These are phyloP conservation scores for Hanseniaspora singularis DNA, from an alignment of 805 yeast species.

Conservation along the genomic window DNA sequence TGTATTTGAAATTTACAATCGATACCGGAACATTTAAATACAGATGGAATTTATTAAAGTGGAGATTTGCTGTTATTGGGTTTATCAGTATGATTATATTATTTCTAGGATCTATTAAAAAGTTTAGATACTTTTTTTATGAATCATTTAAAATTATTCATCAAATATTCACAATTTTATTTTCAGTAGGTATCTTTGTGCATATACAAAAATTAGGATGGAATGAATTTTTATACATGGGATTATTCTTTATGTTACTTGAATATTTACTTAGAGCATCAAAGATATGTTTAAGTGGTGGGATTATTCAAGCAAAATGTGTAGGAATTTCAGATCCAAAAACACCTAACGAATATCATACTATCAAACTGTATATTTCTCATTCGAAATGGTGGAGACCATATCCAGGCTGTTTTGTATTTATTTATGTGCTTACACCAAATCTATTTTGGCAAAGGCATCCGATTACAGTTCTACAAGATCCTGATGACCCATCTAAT, in stretches of 20 bases:
- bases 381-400: slow-evolving; percentile 34
- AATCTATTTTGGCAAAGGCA: slow-evolving; percentile 44
- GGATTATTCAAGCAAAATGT: slow-evolving; percentile 23
- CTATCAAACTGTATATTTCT: slow-evolving; percentile 37
- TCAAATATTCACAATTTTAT: slow-evolving; percentile 32
- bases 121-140: slow-evolving; percentile 25
- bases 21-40: slow-evolving; percentile 29
- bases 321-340: slow-evolving; percentile 15
- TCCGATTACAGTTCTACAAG: slow-evolving; percentile 42
- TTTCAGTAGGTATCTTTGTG: slow-evolving; percentile 36
- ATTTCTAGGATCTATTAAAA: slow-evolving; percentile 29
- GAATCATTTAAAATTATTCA: slow-evolving; percentile 39
- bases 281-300: slow-evolving; percentile 26
- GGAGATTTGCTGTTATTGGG: slow-evolving; percentile 34
- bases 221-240: slow-evolving; percentile 32
- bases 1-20: slow-evolving; percentile 31
- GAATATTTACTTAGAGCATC: slow-evolving; percentile 33
- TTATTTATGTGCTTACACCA: slow-evolving; percentile 37
- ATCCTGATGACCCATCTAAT: slow-evolving; percentile 24
- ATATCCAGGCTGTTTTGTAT: slow-evolving; percentile 36
- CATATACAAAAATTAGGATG: slow-evolving; percentile 37
- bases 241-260: slow-evolving; percentile 32
- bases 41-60: slow-evolving; percentile 32
- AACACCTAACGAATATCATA: slow-evolving; percentile 19
- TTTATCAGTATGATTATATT: slow-evolving; percentile 24